Evolutionary conservation across 169 alveolate genomes (phyloP), one percentile per base, ranked within the genome.

Genomic region (Cyclospora cayetanensis): DNA sequence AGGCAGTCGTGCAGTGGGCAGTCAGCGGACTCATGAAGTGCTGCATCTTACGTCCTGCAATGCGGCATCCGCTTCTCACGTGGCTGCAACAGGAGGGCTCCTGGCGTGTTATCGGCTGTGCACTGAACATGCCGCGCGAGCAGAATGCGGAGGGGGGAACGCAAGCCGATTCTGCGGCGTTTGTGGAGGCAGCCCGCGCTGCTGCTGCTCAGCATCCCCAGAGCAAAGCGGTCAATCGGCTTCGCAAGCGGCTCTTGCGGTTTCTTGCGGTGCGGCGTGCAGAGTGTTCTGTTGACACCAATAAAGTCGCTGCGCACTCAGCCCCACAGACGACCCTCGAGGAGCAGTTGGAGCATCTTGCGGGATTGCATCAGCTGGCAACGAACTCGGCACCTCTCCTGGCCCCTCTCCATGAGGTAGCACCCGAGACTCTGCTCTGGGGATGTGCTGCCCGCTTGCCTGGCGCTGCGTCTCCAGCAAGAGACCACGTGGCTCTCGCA

Each of bases 11-110:
- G 34, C 42, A 39, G 50, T 79, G 88, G 88, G 88, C 70, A 34
- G 70, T 50, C 31, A 66, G 50, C 52, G 88, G 74, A 22, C 42
- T 79, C 88, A 79, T 79, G 88, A 55, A 70, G 31, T 79, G 88
- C 34, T 79, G 88, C 18, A 20, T 79, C 20, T 15, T 79, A 70
- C 29, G 88, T 15, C 88, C 88, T 15, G 37, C 72, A 0, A 4
- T 37, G 43, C 46, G 42, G 39, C 70, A 39, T 25, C 50, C 70
- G 27, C 88, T 79, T 39, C 72, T 79, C 18, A n/a, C 9, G 22
- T 42, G 52, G 9, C 37, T 79, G 50, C 42, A 79, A 15, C 72
- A 66, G 27, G 88, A 79, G 88, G 88, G 88, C 35, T 70, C 88
- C 2, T 79, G 88, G 88, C 46, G 88, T n/a, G 88, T 79, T 9